These are phyloP conservation scores for Aristolochia fimbriata DNA, from an alignment of 164 flowering plant species.

Conservation along the genomic window DNA sequence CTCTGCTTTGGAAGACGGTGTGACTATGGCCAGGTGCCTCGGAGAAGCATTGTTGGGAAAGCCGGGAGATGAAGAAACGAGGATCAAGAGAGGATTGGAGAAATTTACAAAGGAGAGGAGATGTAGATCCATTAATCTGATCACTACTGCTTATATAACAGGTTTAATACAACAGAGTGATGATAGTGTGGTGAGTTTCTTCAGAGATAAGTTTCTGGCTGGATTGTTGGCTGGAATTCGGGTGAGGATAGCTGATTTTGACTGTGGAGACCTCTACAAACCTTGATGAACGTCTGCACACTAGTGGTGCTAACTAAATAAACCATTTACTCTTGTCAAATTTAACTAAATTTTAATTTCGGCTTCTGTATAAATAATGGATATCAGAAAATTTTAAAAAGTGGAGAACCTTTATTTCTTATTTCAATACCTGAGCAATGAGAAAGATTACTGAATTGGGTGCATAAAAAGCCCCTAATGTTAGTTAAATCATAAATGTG, in stretches of 20 bases:
- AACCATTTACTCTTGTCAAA: too few relatives aligned
- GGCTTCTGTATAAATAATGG: too few relatives aligned
- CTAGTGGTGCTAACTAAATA: background rate
- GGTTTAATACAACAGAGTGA: slow-evolving; percentile 11
- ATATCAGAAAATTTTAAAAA: too few relatives aligned
- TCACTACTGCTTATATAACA: slow-evolving; percentile 9
- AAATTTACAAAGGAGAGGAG: slow-evolving; percentile 12
- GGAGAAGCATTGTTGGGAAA: slow-evolving; percentile 7
- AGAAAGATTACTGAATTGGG: too few relatives aligned
- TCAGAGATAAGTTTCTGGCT: slow-evolving; percentile 12
- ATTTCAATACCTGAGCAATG: too few relatives aligned
- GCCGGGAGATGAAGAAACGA: slow-evolving; percentile 44
- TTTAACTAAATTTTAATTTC: too few relatives aligned
- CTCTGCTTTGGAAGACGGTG: slow-evolving; percentile 9
- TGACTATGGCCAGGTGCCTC: slow-evolving; percentile 12
- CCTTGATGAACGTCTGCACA: background rate
- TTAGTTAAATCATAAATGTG: too few relatives aligned
- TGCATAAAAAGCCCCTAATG: too few relatives aligned
- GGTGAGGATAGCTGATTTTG: slow-evolving; percentile 17
- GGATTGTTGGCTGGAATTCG: slow-evolving; percentile 1
- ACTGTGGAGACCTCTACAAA: slow-evolving; percentile 4
- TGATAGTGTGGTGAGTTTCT: slow-evolving; percentile 6
- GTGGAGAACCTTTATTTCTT: too few relatives aligned
- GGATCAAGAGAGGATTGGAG: slow-evolving; percentile 6
- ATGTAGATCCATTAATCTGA: slow-evolving; percentile 9